Evolutionary conservation across 495 filamentous ascomycete genomes (phyloP), one percentile per base, ranked within the genome.

Genomic region (Durotheca rogersii): DNA sequence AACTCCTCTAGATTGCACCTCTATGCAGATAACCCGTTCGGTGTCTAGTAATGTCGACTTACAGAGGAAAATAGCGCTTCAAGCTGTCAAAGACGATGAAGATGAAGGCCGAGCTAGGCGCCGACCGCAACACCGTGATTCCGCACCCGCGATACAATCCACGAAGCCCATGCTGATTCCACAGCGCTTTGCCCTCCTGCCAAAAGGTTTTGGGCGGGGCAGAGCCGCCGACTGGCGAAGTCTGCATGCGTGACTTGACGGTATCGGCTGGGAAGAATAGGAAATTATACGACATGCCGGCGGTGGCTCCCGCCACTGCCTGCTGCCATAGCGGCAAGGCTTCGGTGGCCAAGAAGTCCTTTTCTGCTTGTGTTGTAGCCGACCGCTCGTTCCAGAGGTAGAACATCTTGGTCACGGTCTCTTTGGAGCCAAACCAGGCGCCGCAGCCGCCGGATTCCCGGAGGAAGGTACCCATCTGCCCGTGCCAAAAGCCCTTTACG

Each of bases 181-280:
- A 97, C 30, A 99, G 61, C 12, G 80, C 75, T 41, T 67, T 80
- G 0, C 81, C 81, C 36, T 88, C 88, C 9, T 69, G 68, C 70
- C 74, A 80, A 64, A 99, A 99, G 0, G 79, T 82, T 34, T 74
- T 77, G 27, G 76, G 73, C 27, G 66, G 64, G 0, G 58, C 67
- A 18, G 64, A 57, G 16, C 58, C 50, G 10, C 74, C 74, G 40
- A 92, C 75, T 21, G 89, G 85, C 36, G 86, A 81, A 0, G 94
- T 97, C 67, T 99, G 93, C 84, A 99, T 94, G 5, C 92, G 81
- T 7, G 85, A 90, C 67, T 98, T 98, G 72, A 98, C 85, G 1
- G 93, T 96, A 64, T 98, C 93, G 31, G 94, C 93, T 0, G 93
- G 93, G 68, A 91, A 98, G 74, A 95, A 95, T 19, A 95, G 65